A percentile compares a stretch with the other conserved stretches of the same genome.
Conservation (phyloP, 108 stramenopile species). For the Mayamaea pseudoterrestris region DNA sequence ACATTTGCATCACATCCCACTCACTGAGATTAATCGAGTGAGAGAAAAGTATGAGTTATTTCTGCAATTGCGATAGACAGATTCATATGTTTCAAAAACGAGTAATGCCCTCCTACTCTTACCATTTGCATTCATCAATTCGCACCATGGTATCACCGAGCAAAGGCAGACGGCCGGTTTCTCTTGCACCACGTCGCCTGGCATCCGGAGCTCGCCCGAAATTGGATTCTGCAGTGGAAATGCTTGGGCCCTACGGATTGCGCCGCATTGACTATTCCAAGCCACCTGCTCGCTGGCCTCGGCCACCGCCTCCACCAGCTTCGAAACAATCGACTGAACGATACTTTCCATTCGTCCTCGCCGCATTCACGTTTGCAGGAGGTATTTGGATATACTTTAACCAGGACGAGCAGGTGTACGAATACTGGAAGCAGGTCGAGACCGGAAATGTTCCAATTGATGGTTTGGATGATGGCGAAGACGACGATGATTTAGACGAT, state of each 20-base stretch:
- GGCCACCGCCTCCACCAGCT: conserved; percentile 2
- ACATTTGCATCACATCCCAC: too few relatives aligned
- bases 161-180: too few relatives aligned
- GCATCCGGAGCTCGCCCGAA: background rate
- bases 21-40: too few relatives aligned
- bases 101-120: too few relatives aligned
- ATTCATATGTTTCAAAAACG: too few relatives aligned
- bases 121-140: too few relatives aligned
- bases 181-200: background rate
- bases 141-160: too few relatives aligned
- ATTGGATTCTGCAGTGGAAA: background rate
- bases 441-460: conserved; percentile 6
- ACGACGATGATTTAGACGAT: conserved; percentile 6
- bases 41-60: too few relatives aligned
- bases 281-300: conserved; percentile 1
- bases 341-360: background rate
- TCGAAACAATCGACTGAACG: background rate
- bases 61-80: too few relatives aligned
- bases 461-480: conserved; percentile 6
- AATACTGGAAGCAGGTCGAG: conserved; percentile 9
- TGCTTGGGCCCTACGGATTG: conserved; percentile 6
- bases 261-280: conserved; percentile 7
- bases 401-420: conserved; percentile 1
- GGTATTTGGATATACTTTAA: conserved; percentile 1
- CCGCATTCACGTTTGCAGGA: background rate